These are phyloP conservation scores for Aureobasidium subglaciale DNA, from an alignment of 2,329 filamentous ascomycete species.

Conservation along the genomic window DNA sequence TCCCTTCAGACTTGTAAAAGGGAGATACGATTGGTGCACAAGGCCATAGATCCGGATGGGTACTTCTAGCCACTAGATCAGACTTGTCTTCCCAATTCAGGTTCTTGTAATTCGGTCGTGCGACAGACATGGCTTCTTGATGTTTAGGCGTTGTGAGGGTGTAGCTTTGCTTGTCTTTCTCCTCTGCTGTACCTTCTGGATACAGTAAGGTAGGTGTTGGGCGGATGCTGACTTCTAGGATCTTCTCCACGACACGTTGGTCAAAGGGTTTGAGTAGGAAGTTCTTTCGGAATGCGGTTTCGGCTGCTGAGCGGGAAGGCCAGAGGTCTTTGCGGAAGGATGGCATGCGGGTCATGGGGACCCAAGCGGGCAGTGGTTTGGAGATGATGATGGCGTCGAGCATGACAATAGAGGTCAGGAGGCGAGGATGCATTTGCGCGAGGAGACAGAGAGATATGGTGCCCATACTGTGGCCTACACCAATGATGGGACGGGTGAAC, in stretches of 20 bases:
- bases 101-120: slow-evolving; percentile 50
- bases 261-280: slow-evolving; percentile 82
- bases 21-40: slow-evolving; percentile 36
- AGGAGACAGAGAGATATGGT: slow-evolving; percentile 66
- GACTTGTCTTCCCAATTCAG: slow-evolving; percentile 22
- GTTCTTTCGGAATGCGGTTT: slow-evolving; percentile 57
- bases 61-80: slow-evolving; percentile 29
- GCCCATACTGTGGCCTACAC: slow-evolving; percentile 85
- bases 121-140: slow-evolving; percentile 76
- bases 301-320: slow-evolving; percentile 67
- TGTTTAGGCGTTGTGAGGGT: slow-evolving; percentile 78
- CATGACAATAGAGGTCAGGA: slow-evolving; percentile 67
- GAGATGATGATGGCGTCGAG: slow-evolving; percentile 72
- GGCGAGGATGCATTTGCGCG: slow-evolving; percentile 69
- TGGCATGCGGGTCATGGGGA: slow-evolving; percentile 48
- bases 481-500: slow-evolving; percentile 76
- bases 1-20: slow-evolving; percentile 62
- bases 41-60: slow-evolving; percentile 37
- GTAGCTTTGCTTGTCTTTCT: slow-evolving; percentile 41
- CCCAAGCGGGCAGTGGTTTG: slow-evolving; percentile 30
- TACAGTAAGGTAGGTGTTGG: slow-evolving; percentile 58
- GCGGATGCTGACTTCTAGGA: slow-evolving; percentile 66
- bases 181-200: slow-evolving; percentile 31
- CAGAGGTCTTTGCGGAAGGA: slow-evolving; percentile 70
- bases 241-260: slow-evolving; percentile 64